phyloP scores from a whole-genome alignment of 108 stramenopile genomes.

The Ochromonas danica region DNA sequence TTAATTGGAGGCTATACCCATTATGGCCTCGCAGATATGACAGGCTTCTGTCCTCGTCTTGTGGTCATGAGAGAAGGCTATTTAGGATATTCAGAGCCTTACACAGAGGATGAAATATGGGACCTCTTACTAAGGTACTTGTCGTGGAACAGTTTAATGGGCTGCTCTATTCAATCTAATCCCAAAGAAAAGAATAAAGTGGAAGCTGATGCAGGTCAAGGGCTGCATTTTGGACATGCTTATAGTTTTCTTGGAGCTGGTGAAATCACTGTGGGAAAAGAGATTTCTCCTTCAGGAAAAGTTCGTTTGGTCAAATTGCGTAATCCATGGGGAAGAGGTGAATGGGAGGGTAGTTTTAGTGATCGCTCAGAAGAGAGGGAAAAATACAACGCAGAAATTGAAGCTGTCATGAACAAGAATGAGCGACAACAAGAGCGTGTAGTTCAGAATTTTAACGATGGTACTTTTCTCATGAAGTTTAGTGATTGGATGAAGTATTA shows the following conservation, averaged over 20 bases:
- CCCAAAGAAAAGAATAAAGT: conserved; percentile 8
- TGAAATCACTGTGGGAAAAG: neutral
- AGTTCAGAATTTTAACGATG: neutral
- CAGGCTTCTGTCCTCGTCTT: conserved; percentile 19
- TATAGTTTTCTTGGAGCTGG: conserved; percentile 22
- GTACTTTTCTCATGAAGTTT: conserved; percentile 23
- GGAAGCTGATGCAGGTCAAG: conserved; percentile 26
- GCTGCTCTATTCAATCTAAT: conserved; percentile 27
- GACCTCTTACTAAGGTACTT: neutral
- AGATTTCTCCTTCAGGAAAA: neutral
- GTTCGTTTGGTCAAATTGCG: conserved; percentile 20
- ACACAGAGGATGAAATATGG: neutral
- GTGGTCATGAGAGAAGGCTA: conserved; percentile 26
- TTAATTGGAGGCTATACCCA: conserved; percentile 26
- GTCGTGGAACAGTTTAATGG: conserved; percentile 25
- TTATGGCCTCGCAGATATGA: conserved; percentile 33
- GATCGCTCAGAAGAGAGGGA: conserved; percentile 4
- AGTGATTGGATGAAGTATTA: conserved; percentile 8
- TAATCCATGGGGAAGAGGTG: conserved; percentile 32
- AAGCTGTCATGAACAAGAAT: neutral
- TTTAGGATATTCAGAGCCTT: conserved; percentile 22
- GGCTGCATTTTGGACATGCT: conserved; percentile 27
- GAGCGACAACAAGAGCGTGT: neutral
- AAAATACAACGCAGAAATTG: neutral
- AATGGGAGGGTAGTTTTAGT: conserved; percentile 12